A percentile compares a stretch with the other conserved stretches of the same genome.
Evolutionary conservation across 352 stramenopile species (phyloP).

Genomic region (Saprolegnia diclina): DNA sequence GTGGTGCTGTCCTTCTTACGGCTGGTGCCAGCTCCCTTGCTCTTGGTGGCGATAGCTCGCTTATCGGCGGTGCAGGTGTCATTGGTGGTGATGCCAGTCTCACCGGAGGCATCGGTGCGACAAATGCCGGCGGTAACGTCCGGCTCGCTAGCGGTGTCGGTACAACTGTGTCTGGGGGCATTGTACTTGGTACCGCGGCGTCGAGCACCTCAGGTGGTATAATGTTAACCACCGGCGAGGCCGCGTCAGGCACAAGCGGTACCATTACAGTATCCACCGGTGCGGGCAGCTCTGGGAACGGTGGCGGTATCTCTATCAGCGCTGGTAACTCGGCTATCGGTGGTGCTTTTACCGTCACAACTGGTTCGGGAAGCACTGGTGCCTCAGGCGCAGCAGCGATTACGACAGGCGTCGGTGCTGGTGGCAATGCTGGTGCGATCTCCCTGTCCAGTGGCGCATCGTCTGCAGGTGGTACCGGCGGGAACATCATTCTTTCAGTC

Average conservation of each 20-base stretch:
- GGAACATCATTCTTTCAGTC: conserved; percentile 39
- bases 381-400: conserved; percentile 57
- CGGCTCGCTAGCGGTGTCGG: conserved; percentile 53
- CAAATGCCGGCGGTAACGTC: conserved; percentile 40
- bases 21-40: conserved; percentile 17
- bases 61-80: conserved; percentile 19
- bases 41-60: conserved; percentile 10
- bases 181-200: conserved; percentile 49
- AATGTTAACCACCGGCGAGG: conserved; percentile 41
- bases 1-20: conserved; percentile 35
- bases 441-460: conserved; percentile 37
- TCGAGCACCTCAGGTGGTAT: conserved; percentile 46
- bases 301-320: conserved; percentile 52
- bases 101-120: conserved; percentile 50
- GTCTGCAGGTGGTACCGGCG: conserved; percentile 31
- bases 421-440: conserved; percentile 51
- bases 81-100: conserved; percentile 55
- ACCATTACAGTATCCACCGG: conserved; percentile 55
- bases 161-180: conserved; percentile 58
- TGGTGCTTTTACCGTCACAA: conserved; percentile 61
- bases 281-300: conserved; percentile 54
- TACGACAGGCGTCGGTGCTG: conserved; percentile 36
- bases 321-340: conserved; percentile 50
- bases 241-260: conserved; percentile 42
- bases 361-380: conserved; percentile 44